Evolutionary conservation across 208 protist genomes (phyloP), one percentile per base, ranked within the genome.

Genomic region (Acanthamoeba castellanii): DNA sequence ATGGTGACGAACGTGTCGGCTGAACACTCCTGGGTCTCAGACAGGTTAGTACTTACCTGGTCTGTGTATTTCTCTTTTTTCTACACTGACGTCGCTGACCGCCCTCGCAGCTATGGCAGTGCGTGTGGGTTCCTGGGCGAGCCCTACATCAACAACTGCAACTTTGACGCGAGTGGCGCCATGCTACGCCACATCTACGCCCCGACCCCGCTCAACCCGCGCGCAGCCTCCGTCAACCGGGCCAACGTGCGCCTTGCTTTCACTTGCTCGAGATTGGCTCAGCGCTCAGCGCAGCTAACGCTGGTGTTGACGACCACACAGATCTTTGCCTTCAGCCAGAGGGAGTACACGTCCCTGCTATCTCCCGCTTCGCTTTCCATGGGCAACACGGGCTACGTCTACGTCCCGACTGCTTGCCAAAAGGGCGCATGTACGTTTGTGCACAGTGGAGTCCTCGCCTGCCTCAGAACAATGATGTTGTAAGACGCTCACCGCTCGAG

Each of bases 181-280:
- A 66, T 91, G 85, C 85, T 91, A 2, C 85, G 64, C 13, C 85
- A 91, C 57, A 68, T 91, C 34, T 91, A 91, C 85, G 20, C 52
- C 4, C 16, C 9, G 16, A 45, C 27, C 5, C 57, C 20, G 59
- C 30, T 87, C 50, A 87, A 87, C 27, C 78, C 78, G 3, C 78
- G 47, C n/a, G 78, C 78, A 13, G 42, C 50, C 42, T 42, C 78
- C 11, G 27, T 66, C 57, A 72, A 91, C n/a, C 14, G 2, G 9
- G 13, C 22, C 22, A 91, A 91, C 59, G 85, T 72, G 27, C 27
- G 8, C 14, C 14, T 3, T 16, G 27, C 22, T 30, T 27, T 25
- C 9, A 22, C 22, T 34, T 72, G 22, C 20, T 25, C 20, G 11
- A 9, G 34, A 13, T 66, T 66, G 6, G 14, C 14, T 72, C 27